Conservation (phyloP, 2,329 filamentous ascomycete genomes). For the Leptographium lundbergii region DNA sequence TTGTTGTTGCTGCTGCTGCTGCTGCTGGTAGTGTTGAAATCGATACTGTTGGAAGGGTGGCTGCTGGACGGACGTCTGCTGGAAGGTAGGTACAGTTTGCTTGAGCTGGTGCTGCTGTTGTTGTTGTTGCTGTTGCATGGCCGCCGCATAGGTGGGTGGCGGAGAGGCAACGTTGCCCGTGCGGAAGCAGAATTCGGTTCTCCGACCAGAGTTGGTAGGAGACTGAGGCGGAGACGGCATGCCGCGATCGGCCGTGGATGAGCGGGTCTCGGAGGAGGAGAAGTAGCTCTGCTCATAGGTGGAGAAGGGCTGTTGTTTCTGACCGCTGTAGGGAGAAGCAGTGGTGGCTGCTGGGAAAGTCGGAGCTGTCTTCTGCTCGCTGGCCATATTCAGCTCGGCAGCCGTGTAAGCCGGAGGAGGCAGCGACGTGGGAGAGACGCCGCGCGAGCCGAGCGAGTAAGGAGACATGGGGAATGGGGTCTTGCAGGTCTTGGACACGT, state of each 20-base stretch:
- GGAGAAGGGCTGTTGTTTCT: background rate
- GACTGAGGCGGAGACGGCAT: conserved; percentile 12
- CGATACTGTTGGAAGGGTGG: background rate
- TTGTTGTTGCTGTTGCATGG: background rate
- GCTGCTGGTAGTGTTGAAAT: background rate
- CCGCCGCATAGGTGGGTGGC: background rate
- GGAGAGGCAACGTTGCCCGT: background rate
- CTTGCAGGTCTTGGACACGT: background rate
- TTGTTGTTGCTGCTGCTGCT: background rate
- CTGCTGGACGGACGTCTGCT: background rate
- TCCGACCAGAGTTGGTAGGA: conserved; percentile 1
- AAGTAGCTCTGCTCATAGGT: conserved; percentile 9
- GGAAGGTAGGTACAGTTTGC: background rate
- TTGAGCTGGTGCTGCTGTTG: background rate
- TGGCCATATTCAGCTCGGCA: background rate
- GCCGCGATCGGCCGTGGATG: background rate
- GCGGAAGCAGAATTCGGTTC: background rate
- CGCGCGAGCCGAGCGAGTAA: background rate
- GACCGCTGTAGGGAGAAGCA: background rate
- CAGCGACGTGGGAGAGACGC: conserved; percentile 1
- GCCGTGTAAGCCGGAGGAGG: conserved; percentile 7
- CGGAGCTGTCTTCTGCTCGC: background rate
- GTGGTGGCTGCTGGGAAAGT: background rate
- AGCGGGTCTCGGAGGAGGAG: background rate
- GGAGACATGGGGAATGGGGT: background rate